phyloP scores from a whole-genome alignment of 2,329 filamentous ascomycete genomes.

The Elsinoe fawcettii region DNA sequence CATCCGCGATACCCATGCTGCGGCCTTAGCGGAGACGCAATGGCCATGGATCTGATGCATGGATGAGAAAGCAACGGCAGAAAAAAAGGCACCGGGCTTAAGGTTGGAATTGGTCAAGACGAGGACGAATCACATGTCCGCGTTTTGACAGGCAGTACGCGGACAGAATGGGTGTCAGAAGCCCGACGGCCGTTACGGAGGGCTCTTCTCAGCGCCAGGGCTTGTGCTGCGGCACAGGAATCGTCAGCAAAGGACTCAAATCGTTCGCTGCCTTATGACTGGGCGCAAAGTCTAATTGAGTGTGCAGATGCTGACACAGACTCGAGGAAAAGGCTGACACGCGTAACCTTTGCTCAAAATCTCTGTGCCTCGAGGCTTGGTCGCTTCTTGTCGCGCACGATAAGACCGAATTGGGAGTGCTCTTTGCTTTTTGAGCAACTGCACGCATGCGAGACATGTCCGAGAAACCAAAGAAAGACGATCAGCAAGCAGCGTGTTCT shows the following conservation, averaged over 20 bases:
- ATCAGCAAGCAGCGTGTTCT: background rate
- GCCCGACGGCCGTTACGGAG: constrained; percentile 1
- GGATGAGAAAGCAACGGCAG: background rate
- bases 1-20: background rate
- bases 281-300: background rate
- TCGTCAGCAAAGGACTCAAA: constrained; percentile 7
- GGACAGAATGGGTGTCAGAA: background rate
- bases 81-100: constrained; percentile 3
- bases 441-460: background rate
- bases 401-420: background rate
- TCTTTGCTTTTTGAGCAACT: background rate
- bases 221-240: background rate
- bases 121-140: background rate
- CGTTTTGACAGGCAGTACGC: background rate
- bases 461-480: background rate
- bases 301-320: background rate
- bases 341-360: background rate
- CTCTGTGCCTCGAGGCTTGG: background rate
- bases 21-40: constrained; percentile 6
- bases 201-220: background rate
- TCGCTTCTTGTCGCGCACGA: background rate
- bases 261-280: constrained; percentile 1
- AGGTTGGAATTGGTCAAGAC: background rate
- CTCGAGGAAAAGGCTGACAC: constrained; percentile 10
- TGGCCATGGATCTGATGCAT: background rate